A percentile compares a stretch with the other conserved stretches of the same genome.
Evolutionary conservation across 1,284 basidiomycete genomes (phyloP).

Genomic region (Porogramme epimiltina): DNA sequence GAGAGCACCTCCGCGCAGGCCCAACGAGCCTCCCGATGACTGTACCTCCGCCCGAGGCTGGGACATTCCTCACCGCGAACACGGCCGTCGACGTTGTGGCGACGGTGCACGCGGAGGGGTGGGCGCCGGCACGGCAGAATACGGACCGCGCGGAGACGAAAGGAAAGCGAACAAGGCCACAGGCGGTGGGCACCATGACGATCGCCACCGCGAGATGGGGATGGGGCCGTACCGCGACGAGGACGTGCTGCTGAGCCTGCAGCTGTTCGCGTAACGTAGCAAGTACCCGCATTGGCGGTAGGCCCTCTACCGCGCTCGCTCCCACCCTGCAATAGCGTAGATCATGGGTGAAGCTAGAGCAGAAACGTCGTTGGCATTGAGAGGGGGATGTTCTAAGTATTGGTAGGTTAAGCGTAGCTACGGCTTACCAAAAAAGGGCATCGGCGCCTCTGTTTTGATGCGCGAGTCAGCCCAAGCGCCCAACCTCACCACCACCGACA

Average conservation of each 20-base stretch:
- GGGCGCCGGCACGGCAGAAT: slow-evolving; percentile 13
- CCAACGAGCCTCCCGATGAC: slow-evolving; percentile 30
- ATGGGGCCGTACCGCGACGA: slow-evolving; percentile 87
- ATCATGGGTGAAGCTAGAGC: slow-evolving; percentile 25
- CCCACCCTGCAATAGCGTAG: slow-evolving; percentile 68
- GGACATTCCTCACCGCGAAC: slow-evolving; percentile 12
- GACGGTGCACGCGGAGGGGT: neutral
- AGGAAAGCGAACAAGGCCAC: slow-evolving; percentile 5
- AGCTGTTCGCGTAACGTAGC: slow-evolving; percentile 93
- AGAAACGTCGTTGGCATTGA: neutral
- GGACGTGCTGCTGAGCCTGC: slow-evolving; percentile 89
- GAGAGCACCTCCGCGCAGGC: slow-evolving; percentile 33
- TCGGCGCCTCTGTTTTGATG: no score
- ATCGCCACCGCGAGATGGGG: slow-evolving; percentile 39
- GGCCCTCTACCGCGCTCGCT: slow-evolving; percentile 85
- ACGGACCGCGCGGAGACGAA: slow-evolving; percentile 18
- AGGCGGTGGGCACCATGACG: slow-evolving; percentile 12
- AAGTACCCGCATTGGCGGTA: slow-evolving; percentile 99
- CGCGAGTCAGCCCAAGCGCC: no score
- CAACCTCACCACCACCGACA: no score
- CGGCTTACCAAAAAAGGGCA: no score
- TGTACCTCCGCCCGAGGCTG: slow-evolving; percentile 13
- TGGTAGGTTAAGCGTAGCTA: no score
- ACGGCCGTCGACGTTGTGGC: slow-evolving; percentile 1
- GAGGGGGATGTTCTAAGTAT: no score